Evolutionary conservation across 768 basidiomycete species (phyloP).

Genomic region (Paxillus involutus): DNA sequence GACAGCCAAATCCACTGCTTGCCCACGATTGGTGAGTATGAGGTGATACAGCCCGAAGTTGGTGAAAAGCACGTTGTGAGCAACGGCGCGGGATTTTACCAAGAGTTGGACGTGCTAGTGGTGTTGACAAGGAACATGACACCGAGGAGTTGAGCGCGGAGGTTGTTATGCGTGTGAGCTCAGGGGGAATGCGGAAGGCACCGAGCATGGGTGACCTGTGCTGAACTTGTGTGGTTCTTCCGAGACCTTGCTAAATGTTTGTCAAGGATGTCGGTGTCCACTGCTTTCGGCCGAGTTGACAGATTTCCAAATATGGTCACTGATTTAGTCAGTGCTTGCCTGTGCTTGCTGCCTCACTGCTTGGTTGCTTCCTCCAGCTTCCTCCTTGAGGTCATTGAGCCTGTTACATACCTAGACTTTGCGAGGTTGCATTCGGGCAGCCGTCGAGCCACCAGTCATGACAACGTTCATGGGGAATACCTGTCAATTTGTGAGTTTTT

Average conservation of each 20-base stretch:
- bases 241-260: no score
- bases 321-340: no score
- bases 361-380: no score
- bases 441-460: neutral
- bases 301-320: no score
- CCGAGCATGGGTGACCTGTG: constrained; percentile 1
- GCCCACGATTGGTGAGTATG: neutral
- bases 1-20: neutral
- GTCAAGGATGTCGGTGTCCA: no score
- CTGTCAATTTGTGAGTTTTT: constrained; percentile 21
- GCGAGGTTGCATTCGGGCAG: neutral
- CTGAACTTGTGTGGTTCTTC: no score
- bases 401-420: neutral
- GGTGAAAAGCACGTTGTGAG: constrained; percentile 33
- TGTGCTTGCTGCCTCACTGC: no score
- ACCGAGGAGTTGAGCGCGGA: constrained; percentile 6
- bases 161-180: constrained; percentile 15
- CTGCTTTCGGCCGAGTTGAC: no score
- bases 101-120: neutral
- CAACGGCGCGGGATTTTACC: no score
- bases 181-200: constrained; percentile 2
- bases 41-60: neutral
- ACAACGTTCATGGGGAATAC: neutral
- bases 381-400: no score
- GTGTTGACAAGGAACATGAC: neutral